Conservation (phyloP, 495 filamentous ascomycete species). For the Aspergillus cavernicola region DNA sequence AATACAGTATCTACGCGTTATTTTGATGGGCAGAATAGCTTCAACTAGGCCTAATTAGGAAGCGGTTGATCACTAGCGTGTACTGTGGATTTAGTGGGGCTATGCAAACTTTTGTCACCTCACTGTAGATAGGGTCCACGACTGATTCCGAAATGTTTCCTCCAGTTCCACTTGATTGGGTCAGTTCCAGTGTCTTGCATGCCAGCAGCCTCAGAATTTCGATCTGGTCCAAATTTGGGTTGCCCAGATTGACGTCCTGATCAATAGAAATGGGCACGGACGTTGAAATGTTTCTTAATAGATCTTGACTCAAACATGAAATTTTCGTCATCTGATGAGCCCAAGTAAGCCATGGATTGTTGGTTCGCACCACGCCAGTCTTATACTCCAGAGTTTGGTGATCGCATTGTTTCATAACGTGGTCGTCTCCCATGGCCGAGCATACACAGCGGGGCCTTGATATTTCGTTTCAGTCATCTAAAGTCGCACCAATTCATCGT, state of each 20-base stretch:
- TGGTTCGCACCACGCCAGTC: background rate
- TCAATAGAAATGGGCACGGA: no score
- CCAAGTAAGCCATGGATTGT: no score
- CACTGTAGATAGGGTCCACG: no score
- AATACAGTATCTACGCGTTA: no score
- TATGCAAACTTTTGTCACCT: no score
- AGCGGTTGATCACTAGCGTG: no score
- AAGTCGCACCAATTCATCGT: constrained; percentile 27
- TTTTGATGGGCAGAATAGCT: no score
- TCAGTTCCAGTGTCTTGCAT: background rate
- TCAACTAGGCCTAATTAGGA: no score
- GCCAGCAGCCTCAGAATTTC: background rate
- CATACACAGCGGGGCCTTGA: constrained; percentile 24
- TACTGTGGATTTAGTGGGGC: no score
- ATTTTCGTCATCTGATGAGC: no score
- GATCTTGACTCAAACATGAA: background rate
- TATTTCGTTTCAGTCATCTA: constrained; percentile 1
- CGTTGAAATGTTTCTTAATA: background rate
- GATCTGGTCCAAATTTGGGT: background rate
- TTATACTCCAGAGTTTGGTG: background rate
- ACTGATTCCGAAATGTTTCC: background rate
- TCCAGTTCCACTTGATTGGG: background rate
- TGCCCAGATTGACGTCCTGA: background rate
- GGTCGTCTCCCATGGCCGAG: background rate
- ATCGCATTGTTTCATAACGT: background rate